Evolutionary conservation across 2,329 filamentous ascomycete genomes (phyloP).

Genomic region (Stromatinia cepivora): DNA sequence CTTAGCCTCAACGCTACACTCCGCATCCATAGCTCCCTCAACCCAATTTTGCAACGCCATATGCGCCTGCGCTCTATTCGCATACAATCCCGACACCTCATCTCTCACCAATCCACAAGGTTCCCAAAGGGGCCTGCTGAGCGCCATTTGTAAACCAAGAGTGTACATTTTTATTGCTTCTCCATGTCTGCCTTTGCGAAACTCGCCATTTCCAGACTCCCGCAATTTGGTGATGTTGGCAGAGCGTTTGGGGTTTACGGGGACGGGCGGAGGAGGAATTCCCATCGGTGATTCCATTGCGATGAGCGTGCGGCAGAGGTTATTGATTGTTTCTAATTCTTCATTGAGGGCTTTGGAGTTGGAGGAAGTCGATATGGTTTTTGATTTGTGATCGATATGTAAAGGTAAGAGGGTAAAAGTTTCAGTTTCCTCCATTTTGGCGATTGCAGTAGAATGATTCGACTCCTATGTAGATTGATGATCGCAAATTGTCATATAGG

Average conservation of each 20-base stretch:
- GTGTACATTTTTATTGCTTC: constrained; percentile 82
- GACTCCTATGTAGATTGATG: background rate
- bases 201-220: constrained; percentile 80
- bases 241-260: constrained; percentile 88
- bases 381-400: constrained; percentile 76
- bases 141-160: constrained; percentile 87
- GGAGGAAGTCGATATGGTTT: constrained; percentile 61
- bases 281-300: constrained; percentile 56
- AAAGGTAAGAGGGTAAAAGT: constrained; percentile 83
- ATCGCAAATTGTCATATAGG: background rate
- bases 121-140: constrained; percentile 82
- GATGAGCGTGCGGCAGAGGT: constrained; percentile 73
- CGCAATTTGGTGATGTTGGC: constrained; percentile 88
- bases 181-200: constrained; percentile 71
- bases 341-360: constrained; percentile 54
- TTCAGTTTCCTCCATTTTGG: constrained; percentile 59
- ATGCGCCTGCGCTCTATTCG: constrained; percentile 86
- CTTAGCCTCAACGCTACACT: constrained; percentile 85
- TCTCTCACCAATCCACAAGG: constrained; percentile 79
- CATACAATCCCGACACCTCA: constrained; percentile 76
- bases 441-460: background rate
- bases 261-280: constrained; percentile 78
- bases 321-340: constrained; percentile 75
- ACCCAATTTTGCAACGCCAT: constrained; percentile 82
- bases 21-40: constrained; percentile 83